Evolutionary conservation across 179 eudicot genomes (phyloP), one percentile per base, ranked within the genome.

Genomic region (Spinacia oleracea): DNA sequence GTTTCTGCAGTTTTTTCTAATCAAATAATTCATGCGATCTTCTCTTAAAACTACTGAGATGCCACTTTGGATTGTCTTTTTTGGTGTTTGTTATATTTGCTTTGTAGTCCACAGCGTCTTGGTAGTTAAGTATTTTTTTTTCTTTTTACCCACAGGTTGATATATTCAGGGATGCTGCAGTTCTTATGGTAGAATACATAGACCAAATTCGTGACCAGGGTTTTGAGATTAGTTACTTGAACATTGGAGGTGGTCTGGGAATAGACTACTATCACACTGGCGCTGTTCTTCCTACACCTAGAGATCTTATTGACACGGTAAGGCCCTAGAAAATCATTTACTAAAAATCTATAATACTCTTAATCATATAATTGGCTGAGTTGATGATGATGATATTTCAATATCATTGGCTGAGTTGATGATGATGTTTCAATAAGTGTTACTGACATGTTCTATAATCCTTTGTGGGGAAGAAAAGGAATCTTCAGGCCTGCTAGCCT

Each of bases 221-320:
- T 48, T 94, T 96, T 63, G 89, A 92, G 84, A 90, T 94, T 70
- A 84, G 83, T 77, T 91, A 94, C 86, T 88, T 96, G 77, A 96
- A 94, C 83, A 96, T 96, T 71, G 99, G 98, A 83, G 98, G 98
- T 84, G 97, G 99, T 73, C 82, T 96, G 79, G 99, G 99, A 76
- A 96, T 96, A 68, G 98, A 96, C 81, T 94, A 96, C 79, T 87
- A 96, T 83, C 97, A 92, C 67, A 77, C 92, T 51, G 97, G 94
- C 55, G 97, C 97, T 83, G 84, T 96, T 81, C 96, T 93, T 82
- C 99, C 98, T 18, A 82, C 91, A 67, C 98, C 98, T 59, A 89
- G 92, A 83, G 98, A 93, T 89, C 93, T 96, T 34, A 93, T 93
- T 35, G 79, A 96, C 79, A 91, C 97, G n/a, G 97, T 91, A 80